These are phyloP conservation scores for Penicillium verrucosum DNA, from an alignment of 2,329 filamentous ascomycete species.

Conservation along the genomic window DNA sequence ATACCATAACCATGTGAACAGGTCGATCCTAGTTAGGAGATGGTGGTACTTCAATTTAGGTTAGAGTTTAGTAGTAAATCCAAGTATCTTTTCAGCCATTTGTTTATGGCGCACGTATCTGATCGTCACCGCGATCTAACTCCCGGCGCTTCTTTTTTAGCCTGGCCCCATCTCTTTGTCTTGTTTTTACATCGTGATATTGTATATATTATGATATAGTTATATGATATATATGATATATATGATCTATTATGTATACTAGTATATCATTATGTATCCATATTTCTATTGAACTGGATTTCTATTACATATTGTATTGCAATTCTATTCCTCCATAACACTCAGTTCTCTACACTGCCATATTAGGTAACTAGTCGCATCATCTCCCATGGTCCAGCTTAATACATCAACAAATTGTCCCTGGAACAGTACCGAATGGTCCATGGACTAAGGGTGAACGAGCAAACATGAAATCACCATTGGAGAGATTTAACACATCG, in stretches of 20 bases:
- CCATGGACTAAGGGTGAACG: slow-evolving; percentile 1
- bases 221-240: neutral
- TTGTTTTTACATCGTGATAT: neutral
- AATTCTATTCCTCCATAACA: neutral
- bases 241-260: neutral
- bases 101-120: slow-evolving; percentile 6
- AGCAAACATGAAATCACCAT: slow-evolving; percentile 21
- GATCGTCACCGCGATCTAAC: slow-evolving; percentile 18
- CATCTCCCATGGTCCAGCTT: slow-evolving; percentile 10
- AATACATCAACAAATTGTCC: slow-evolving; percentile 1
- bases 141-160: slow-evolving; percentile 28
- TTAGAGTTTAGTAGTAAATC: neutral
- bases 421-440: neutral
- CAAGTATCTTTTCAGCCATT: slow-evolving; percentile 9
- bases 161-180: slow-evolving; percentile 17
- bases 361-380: neutral
- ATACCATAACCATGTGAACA: slow-evolving; percentile 10
- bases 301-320: neutral
- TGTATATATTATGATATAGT: neutral
- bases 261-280: neutral
- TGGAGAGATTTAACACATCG: slow-evolving; percentile 3
- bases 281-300: neutral
- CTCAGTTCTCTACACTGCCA: neutral
- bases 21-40: slow-evolving; percentile 11
- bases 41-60: neutral